Percentiles rank a stretch among this genome's conserved stretches.
Conservation (phyloP, 805 yeast species). For the Candida yuanshanica region DNA sequence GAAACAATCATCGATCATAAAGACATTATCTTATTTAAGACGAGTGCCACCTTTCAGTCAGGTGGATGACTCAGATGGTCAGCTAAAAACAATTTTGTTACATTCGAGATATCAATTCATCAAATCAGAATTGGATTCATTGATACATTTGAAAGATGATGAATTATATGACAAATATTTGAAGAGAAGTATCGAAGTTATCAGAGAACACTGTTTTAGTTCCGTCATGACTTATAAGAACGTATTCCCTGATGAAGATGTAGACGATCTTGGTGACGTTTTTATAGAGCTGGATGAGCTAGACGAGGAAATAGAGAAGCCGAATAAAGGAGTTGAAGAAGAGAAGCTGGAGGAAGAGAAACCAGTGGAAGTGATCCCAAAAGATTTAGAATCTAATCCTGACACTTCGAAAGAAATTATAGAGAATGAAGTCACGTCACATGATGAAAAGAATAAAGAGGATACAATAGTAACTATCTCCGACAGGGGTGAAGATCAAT, state of each 20-base stretch:
- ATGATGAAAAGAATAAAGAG: not conserved
- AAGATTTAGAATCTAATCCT: too few species aligned
- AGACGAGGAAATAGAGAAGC: conserved; percentile 14
- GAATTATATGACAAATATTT: conserved; percentile 54
- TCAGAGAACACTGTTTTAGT: conserved; percentile 77
- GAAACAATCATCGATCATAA: conserved; percentile 72
- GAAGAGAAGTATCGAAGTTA: conserved; percentile 75
- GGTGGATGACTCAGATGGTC: conserved; percentile 20
- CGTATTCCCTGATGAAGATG: conserved; percentile 44
- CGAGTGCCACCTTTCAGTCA: conserved; percentile 53
- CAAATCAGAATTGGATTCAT: conserved; percentile 49
- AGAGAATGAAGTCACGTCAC: not conserved
- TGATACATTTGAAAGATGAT: conserved; percentile 49
- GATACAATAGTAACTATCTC: too few species aligned
- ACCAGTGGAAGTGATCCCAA: not conserved
- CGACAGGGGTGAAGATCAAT: not conserved
- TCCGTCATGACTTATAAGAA: conserved; percentile 63
- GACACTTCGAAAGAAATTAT: too few species aligned
- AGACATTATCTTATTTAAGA: conserved; percentile 69
- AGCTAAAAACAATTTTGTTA: conserved; percentile 53
- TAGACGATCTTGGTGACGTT: conserved; percentile 16
- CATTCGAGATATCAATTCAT: conserved; percentile 68
- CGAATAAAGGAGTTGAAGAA: not conserved
- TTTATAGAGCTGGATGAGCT: conserved; percentile 7
- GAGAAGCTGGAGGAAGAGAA: not conserved